phyloP scores from a whole-genome alignment of 2,329 filamentous ascomycete species.

The Claviceps sp. region DNA sequence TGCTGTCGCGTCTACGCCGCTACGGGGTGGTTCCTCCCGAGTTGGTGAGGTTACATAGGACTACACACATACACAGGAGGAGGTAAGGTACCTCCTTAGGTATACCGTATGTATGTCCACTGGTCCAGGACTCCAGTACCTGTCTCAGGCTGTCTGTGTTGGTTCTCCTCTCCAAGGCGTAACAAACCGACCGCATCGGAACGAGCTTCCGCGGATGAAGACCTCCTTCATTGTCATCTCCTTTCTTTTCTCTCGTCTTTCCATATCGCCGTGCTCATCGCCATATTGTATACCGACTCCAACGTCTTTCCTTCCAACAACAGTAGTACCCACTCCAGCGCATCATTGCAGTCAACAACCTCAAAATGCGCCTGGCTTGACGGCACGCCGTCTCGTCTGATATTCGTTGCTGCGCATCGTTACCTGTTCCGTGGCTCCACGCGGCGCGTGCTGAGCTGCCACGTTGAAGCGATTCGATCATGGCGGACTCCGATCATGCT shows the following conservation, averaged over 20 bases:
- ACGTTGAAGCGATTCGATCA: neutral
- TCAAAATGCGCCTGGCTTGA: conserved; percentile 24
- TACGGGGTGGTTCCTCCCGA: too few relatives aligned
- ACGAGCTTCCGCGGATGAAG: too few relatives aligned
- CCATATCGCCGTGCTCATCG: neutral
- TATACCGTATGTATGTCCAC: too few relatives aligned
- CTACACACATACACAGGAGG: too few relatives aligned
- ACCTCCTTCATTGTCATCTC: too few relatives aligned
- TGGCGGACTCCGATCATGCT: neutral
- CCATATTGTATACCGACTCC: neutral
- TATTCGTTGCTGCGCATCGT: conserved; percentile 9
- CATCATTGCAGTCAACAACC: neutral
- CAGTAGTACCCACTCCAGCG: neutral
- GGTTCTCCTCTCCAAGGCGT: too few relatives aligned
- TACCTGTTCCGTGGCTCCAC: conserved; percentile 13
- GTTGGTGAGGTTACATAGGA: too few relatives aligned
- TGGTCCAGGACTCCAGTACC: too few relatives aligned
- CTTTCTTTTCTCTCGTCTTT: neutral
- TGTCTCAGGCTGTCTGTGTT: too few relatives aligned
- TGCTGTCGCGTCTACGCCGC: too few relatives aligned
- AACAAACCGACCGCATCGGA: too few relatives aligned
- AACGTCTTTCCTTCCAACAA: neutral
- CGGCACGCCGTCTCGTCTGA: conserved; percentile 14
- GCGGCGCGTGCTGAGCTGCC: conserved; percentile 12
- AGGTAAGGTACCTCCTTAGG: too few relatives aligned